A percentile compares a stretch with the other conserved stretches of the same genome.
phyloP scores from a whole-genome alignment of 768 basidiomycete genomes.

The Arthromyces matolae region DNA sequence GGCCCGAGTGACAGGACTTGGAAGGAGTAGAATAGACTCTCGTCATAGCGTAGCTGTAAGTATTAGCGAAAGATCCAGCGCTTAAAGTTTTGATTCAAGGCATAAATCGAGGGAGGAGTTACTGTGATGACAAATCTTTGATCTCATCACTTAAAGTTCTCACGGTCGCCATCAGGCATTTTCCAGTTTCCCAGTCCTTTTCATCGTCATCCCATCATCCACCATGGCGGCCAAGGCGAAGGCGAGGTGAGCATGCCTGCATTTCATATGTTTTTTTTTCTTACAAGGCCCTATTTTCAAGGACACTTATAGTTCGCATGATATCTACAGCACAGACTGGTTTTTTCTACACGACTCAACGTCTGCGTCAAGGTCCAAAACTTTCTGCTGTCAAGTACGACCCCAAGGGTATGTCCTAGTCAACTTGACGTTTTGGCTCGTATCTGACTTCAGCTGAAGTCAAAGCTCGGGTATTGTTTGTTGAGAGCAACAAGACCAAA shows the following conservation, averaged over 20 bases:
- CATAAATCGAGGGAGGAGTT: no score
- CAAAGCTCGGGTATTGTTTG: conserved; percentile 68
- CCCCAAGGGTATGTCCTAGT: conserved; percentile 59
- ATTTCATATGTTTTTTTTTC: not conserved
- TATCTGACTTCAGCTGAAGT: conserved; percentile 35
- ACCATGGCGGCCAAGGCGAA: conserved; percentile 63
- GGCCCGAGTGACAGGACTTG: no score
- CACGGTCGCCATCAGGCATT: no score
- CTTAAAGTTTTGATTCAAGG: no score
- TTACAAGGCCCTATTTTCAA: no score
- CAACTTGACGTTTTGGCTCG: not conserved
- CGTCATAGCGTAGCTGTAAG: no score
- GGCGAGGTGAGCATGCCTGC: conserved; percentile 44
- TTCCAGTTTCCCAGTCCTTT: no score
- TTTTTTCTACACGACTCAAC: conserved; percentile 83
- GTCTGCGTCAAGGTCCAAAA: conserved; percentile 70
- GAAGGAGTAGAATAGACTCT: no score
- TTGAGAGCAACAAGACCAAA: conserved; percentile 74
- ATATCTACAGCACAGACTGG: conserved; percentile 92
- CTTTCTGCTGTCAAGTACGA: conserved; percentile 92
- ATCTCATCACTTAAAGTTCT: no score
- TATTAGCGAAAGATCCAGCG: no score
- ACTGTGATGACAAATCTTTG: no score
- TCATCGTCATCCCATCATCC: no score
- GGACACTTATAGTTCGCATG: conserved; percentile 82